Evolutionary conservation across 1,139 yeast genomes (phyloP), one percentile per base, ranked within the genome.

Genomic region (Diutina mesorugosa): DNA sequence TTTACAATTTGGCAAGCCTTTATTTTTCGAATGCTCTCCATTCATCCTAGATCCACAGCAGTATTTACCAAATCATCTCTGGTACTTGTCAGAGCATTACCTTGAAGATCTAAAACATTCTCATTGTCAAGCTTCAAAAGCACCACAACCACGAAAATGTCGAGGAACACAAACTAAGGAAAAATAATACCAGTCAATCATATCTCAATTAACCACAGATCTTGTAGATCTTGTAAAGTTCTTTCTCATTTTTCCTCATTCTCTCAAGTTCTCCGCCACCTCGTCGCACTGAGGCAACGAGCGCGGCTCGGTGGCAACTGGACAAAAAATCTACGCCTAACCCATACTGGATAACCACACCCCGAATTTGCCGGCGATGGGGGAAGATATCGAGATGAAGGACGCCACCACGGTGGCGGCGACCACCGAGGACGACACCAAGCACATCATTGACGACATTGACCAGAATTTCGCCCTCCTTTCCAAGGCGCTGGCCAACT

Each of bases 401-500:
- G 73, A 69, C 57, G 66, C 62, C 5, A 61, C 60, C n/a, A 58
- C 56, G n/a, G 26, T 10, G 14, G 50, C 21, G 3, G 7, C 50
- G 5, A 28, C 8, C 30, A n/a, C 47, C 26, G 50, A 46, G n/a
- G 50, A 16, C 10, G 28, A 18, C 50, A 54, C 55, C 28, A 45
- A 45, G 2, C 48, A 41, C 14, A 48, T 72, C 57, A 65, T 69
- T 55, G 65, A 64, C 57, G 85, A 83, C 62, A 76, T 83, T 63
- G 80, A 78, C 60, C 78, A 71, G 61, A 74, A 80, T 55, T 80
- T 83, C 63, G 73, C 73, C 35, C 76, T 83, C 59, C 76, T 87
- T 61, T 78, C 78, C 59, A 86, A 86, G 68, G 90, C 96, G 0
- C 88, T 90, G 6, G 70, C 82, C 56, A 83, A 84, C 58, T 84